Evolutionary conservation across 805 yeast species (phyloP).

Genomic region (Metschnikowia corniflorae): DNA sequence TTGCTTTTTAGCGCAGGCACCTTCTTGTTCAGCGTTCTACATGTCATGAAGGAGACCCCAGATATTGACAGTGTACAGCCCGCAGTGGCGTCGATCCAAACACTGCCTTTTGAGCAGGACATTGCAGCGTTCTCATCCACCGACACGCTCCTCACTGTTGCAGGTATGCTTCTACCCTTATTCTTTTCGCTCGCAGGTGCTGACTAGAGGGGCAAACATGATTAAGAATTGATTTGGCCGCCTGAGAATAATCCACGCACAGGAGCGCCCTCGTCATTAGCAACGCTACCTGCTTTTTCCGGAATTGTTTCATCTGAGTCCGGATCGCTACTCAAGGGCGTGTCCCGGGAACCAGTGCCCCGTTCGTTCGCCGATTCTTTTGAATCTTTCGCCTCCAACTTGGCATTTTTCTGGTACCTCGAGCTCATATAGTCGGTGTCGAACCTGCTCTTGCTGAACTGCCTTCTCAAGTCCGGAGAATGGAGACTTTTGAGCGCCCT

Average conservation of each 20-base stretch:
- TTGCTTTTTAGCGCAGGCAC: conserved; percentile 69
- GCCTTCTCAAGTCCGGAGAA: conserved; percentile 24
- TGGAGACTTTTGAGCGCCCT: conserved; percentile 19
- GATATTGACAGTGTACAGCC: conserved; percentile 1
- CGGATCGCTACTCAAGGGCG: conserved; percentile 9
- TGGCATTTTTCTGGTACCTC: conserved; percentile 1
- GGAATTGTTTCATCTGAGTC: conserved; percentile 8
- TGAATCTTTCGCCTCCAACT: not conserved
- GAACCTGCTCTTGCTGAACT: conserved; percentile 7
- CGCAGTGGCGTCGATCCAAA: conserved; percentile 10
- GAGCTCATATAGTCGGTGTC: conserved; percentile 7
- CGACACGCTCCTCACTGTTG: conserved; percentile 7
- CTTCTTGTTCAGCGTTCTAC: conserved; percentile 66
- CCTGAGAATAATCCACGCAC: too few species aligned
- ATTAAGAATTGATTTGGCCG: too few species aligned
- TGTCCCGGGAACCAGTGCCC: conserved; percentile 1
- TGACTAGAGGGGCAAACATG: conserved; percentile 3
- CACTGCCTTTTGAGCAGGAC: conserved; percentile 6
- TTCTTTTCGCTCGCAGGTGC: conserved; percentile 14
- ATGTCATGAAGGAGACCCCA: conserved; percentile 46
- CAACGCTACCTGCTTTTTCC: conserved; percentile 4
- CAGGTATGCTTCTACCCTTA: conserved; percentile 14
- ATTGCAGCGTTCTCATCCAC: not conserved
- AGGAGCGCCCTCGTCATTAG: too few species aligned
- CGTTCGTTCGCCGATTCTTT: not conserved